Evolutionary conservation across 352 stramenopile genomes (phyloP), one percentile per base, ranked within the genome.

Genomic region (Aphanomyces euteiches): DNA sequence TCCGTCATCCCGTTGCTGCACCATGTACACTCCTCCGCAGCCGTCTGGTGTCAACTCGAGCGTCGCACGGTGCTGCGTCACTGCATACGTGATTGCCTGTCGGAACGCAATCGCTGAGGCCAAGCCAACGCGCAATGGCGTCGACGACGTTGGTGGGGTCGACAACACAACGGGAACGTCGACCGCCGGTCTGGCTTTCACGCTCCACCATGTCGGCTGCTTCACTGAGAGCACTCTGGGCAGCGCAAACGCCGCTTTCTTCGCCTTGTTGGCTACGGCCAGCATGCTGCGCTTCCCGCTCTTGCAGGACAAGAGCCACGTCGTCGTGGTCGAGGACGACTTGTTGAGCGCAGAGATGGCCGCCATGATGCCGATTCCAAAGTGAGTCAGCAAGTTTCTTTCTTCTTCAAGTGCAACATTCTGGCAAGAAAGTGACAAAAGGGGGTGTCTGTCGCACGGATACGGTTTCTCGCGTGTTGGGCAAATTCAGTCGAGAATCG

Each of bases 1-100:
- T 7, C 66, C 56, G 65, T 73, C 64, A 1, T 54, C 56, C 7
- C 2, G 13, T 38, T 79, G 47, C 12, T 79, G 69, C 38, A 87
- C 59, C 45, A 88, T 79, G 73, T 95, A 95, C 15, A 75, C 87
- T 5, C 87, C 87, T 37, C 87, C 87, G 65, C 87, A 95, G 4
- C 87, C 87, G 47, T 95, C 87, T 38, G 77, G 87, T 0, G 87
- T 93, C 37, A 95, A 75, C 47, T 82, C 69, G 19, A 91, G 64
- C 19, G 54, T 21, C 8, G 54, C 54, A 39, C 43, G 7, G 1
- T 37, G 15, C 15, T 61, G 54, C 7, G 19, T 37, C 6, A 61
- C 54, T 28, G 54, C 54, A 12, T 19, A n/a, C 5, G 21, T 37
- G 15, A 61, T 37, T 40, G 15, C 28, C 21, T 19, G 17, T 28